A percentile compares a stretch with the other conserved stretches of the same genome.
phyloP scores from a whole-genome alignment of 1,284 basidiomycete genomes.

The Rhodotorula sp. region DNA sequence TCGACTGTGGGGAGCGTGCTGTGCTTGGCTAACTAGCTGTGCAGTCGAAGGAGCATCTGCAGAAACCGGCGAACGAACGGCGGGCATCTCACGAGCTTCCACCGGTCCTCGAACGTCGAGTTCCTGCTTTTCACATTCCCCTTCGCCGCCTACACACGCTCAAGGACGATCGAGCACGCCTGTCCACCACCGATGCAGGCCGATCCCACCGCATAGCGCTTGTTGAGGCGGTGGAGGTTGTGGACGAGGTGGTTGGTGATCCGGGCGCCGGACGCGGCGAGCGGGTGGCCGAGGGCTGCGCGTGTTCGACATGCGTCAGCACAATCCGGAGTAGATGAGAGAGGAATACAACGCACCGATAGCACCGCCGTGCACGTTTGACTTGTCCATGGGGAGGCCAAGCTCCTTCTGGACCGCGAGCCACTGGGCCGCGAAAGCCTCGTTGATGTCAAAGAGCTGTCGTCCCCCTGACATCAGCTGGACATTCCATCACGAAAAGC shows the following conservation, averaged over 20 bases:
- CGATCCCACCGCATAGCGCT: slow-evolving; percentile 57
- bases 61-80: background rate
- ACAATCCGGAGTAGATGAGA: background rate
- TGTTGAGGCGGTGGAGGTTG: slow-evolving; percentile 56
- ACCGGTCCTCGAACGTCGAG: background rate
- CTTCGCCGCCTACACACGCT: background rate
- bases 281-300: slow-evolving; percentile 58
- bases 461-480: too few species aligned
- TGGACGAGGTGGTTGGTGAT: slow-evolving; percentile 57
- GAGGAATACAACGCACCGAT: slow-evolving; percentile 42
- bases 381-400: slow-evolving; percentile 60
- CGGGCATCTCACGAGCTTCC: slow-evolving; percentile 2
- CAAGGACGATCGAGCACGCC: slow-evolving; percentile 30
- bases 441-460: slow-evolving; percentile 57
- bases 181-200: slow-evolving; percentile 59
- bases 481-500: background rate
- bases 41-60: background rate
- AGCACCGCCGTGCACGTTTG: slow-evolving; percentile 57
- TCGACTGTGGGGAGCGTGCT: too few species aligned
- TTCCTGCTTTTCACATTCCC: background rate
- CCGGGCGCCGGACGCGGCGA: slow-evolving; percentile 54
- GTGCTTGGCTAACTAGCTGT: background rate
- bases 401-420: slow-evolving; percentile 87
- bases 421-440: slow-evolving; percentile 93
- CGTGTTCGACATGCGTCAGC: background rate